Evolutionary conservation across 176 grass and related monocot species (phyloP).

Genomic region (Stipa capillata): DNA sequence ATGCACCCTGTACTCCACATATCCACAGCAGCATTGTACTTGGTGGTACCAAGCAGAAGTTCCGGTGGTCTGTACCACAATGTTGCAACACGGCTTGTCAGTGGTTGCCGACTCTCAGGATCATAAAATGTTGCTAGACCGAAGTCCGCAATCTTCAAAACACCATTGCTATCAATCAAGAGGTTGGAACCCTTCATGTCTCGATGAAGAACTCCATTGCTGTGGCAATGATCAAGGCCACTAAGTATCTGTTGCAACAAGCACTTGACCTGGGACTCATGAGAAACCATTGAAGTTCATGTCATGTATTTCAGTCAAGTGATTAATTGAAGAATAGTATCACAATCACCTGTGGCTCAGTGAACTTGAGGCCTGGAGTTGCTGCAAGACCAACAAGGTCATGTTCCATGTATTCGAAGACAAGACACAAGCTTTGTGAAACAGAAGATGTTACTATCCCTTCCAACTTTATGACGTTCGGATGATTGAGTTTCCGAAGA

Average conservation of each 20-base stretch:
- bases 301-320: neutral
- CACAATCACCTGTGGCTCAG: slow-evolving; percentile 59
- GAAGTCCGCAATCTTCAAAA: slow-evolving; percentile 82
- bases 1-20: slow-evolving; percentile 93
- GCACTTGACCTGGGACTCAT: slow-evolving; percentile 65
- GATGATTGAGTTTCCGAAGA: slow-evolving; percentile 79
- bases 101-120: slow-evolving; percentile 37
- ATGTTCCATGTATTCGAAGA: slow-evolving; percentile 93
- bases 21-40: slow-evolving; percentile 74
- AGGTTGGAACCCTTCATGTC: slow-evolving; percentile 87
- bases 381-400: slow-evolving; percentile 69
- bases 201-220: slow-evolving; percentile 64
- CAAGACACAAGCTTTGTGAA: slow-evolving; percentile 65
- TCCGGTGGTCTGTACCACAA: slow-evolving; percentile 91
- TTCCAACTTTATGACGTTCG: slow-evolving; percentile 86
- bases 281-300: slow-evolving; percentile 19
- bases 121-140: slow-evolving; percentile 72
- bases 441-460: slow-evolving; percentile 52
- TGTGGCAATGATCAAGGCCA: slow-evolving; percentile 84
- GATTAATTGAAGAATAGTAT: neutral
- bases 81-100: slow-evolving; percentile 85
- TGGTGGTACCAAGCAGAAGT: slow-evolving; percentile 73
- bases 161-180: slow-evolving; percentile 57
- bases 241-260: slow-evolving; percentile 68
- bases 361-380: slow-evolving; percentile 73